Conservation (phyloP, 1,284 basidiomycete genomes). For the Rhodotorula sp. region DNA sequence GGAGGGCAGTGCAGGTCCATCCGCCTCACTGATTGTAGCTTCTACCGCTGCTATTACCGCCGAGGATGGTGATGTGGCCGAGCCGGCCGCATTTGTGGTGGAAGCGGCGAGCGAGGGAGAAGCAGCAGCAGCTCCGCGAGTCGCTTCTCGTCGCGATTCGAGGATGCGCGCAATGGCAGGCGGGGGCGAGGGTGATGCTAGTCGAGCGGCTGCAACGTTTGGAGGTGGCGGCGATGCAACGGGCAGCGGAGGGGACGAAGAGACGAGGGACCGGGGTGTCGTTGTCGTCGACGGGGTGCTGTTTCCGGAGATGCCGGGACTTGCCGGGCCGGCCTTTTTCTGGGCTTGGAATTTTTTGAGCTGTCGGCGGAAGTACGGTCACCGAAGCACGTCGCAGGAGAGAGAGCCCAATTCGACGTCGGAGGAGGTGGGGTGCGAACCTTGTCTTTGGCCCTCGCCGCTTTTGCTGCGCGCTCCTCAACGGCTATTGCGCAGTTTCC, state of each 20-base stretch:
- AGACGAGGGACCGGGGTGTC: neutral
- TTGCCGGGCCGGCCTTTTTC: slow-evolving; percentile 24
- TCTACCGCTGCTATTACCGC: neutral
- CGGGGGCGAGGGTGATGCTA: neutral
- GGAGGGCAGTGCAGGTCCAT: neutral
- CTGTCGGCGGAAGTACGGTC: slow-evolving; percentile 17
- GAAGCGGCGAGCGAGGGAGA: too few species aligned
- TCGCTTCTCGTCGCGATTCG: neutral
- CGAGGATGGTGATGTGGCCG: neutral
- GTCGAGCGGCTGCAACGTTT: neutral
- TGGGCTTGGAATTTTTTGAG: slow-evolving; percentile 42
- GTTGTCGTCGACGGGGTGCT: neutral
- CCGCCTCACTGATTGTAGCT: too few species aligned
- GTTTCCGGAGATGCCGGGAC: neutral
- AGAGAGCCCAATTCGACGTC: neutral
- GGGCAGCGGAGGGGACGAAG: slow-evolving; percentile 1
- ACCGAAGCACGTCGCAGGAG: neutral
- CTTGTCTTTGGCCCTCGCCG: slow-evolving; percentile 43
- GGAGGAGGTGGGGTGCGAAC: slow-evolving; percentile 11
- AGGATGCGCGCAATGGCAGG: neutral
- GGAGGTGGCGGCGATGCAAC: neutral
- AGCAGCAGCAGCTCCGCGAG: too few species aligned
- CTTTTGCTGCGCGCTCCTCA: slow-evolving; percentile 41
- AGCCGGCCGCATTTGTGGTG: neutral
- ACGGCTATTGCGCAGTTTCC: neutral